phyloP scores from a whole-genome alignment of 2,329 filamentous ascomycete genomes.

The Penicillium decumbens region DNA sequence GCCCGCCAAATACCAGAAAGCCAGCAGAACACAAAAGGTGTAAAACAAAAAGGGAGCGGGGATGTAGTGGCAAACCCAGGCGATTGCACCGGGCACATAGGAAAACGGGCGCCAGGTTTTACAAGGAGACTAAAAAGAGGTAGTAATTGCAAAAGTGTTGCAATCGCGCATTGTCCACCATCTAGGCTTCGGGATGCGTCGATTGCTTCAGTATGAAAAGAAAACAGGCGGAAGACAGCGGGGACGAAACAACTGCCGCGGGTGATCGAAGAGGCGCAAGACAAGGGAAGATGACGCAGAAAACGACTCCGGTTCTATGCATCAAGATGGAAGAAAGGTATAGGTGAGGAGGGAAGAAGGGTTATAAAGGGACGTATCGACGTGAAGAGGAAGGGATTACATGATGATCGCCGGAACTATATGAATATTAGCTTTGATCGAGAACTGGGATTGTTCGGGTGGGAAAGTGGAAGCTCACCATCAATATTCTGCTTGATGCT shows the following conservation, averaged over 20 bases:
- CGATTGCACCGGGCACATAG: not conserved
- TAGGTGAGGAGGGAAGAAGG: slow-evolving; percentile 23
- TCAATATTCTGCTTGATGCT: slow-evolving; percentile 98
- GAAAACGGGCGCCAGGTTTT: not conserved
- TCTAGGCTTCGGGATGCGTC: slow-evolving; percentile 29
- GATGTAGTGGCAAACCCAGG: slow-evolving; percentile 9
- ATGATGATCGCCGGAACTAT: slow-evolving; percentile 49
- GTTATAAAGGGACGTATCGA: slow-evolving; percentile 26
- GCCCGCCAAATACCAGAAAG: slow-evolving; percentile 20
- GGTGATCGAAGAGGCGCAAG: slow-evolving; percentile 14
- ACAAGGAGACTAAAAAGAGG: slow-evolving; percentile 20
- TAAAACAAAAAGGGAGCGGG: slow-evolving; percentile 15
- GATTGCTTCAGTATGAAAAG: slow-evolving; percentile 15
- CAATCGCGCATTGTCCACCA: slow-evolving; percentile 25
- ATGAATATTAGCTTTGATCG: slow-evolving; percentile 7
- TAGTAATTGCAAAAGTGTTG: slow-evolving; percentile 19
- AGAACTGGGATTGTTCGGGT: not conserved
- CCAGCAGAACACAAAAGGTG: slow-evolving; percentile 14
- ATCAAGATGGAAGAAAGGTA: slow-evolving; percentile 29
- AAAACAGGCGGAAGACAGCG: slow-evolving; percentile 16
- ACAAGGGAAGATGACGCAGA: slow-evolving; percentile 26
- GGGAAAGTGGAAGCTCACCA: slow-evolving; percentile 48
- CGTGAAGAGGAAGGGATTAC: slow-evolving; percentile 35
- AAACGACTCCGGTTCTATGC: slow-evolving; percentile 40
- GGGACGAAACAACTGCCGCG: slow-evolving; percentile 15